These are phyloP conservation scores for Metschnikowia henanensis DNA, from an alignment of 805 yeast species.

Conservation along the genomic window DNA sequence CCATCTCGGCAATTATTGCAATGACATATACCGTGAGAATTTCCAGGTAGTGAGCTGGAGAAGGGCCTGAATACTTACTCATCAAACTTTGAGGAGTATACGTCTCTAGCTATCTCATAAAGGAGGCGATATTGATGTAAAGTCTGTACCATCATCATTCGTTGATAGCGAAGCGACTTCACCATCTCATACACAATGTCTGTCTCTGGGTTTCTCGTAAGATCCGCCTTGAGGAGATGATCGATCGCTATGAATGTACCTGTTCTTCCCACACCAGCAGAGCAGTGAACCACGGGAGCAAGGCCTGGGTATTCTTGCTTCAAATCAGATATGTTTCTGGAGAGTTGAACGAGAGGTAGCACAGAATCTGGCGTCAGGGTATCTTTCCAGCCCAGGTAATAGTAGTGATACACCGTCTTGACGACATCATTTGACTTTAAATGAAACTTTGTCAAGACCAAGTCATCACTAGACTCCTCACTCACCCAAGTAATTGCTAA, in stretches of 20 bases:
- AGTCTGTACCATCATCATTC: slow-evolving; percentile 49
- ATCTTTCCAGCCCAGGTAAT: slow-evolving; percentile 19
- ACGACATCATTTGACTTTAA: slow-evolving; percentile 21
- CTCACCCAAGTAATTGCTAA: slow-evolving; percentile 18
- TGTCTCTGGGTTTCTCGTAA: background rate
- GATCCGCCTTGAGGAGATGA: slow-evolving; percentile 21
- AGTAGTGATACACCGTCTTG: slow-evolving; percentile 18
- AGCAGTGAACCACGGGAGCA: slow-evolving; percentile 63
- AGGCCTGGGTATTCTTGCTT: slow-evolving; percentile 9
- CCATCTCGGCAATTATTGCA: too few species aligned
- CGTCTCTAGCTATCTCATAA: slow-evolving; percentile 26
- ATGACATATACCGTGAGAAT: too few species aligned
- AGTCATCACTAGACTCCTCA: slow-evolving; percentile 22
- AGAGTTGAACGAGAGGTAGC: slow-evolving; percentile 17
- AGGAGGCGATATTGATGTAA: slow-evolving; percentile 35
- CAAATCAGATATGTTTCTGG: slow-evolving; percentile 7
- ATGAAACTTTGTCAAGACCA: slow-evolving; percentile 27
- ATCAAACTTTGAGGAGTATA: background rate
- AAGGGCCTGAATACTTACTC: too few species aligned
- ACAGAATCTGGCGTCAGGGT: slow-evolving; percentile 16
- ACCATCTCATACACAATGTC: slow-evolving; percentile 34
- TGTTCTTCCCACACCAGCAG: slow-evolving; percentile 97
- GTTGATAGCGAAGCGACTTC: slow-evolving; percentile 26
- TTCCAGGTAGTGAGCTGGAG: too few species aligned
- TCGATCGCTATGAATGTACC: slow-evolving; percentile 61